Evolutionary conservation across 306 rosid species (phyloP).

Genomic region (Castanea sativa): DNA sequence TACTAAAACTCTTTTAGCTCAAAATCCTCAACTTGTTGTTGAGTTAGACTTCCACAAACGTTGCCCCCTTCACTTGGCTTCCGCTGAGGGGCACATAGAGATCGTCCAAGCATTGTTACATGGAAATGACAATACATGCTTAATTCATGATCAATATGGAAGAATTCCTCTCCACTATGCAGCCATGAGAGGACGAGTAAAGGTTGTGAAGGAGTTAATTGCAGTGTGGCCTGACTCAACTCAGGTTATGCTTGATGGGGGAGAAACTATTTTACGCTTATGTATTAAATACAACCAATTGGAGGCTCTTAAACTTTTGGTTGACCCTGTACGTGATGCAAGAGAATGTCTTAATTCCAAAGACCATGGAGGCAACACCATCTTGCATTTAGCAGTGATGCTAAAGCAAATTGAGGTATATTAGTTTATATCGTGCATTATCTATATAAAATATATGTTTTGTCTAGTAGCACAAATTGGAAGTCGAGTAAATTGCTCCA

Average conservation of each 20-base stretch:
- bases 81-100: conserved; percentile 10
- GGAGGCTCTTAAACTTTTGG: not conserved
- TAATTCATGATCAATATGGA: not conserved
- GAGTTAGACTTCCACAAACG: not conserved
- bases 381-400: conserved; percentile 11
- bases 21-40: not conserved
- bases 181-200: not conserved
- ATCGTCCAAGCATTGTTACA: not conserved
- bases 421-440: no score
- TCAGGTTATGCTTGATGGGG: not conserved
- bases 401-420: conserved; percentile 6
- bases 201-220: not conserved
- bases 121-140: not conserved
- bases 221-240: not conserved
- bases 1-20: not conserved
- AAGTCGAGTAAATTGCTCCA: no score
- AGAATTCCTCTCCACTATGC: conserved; percentile 12
- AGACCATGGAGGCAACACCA: not conserved
- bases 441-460: no score
- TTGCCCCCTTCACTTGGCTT: conserved; percentile 16
- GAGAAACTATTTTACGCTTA: not conserved
- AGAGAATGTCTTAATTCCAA: not conserved
- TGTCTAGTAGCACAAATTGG: no score
- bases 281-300: not conserved
- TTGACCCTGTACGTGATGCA: not conserved